Evolutionary conservation across 108 stramenopile genomes (phyloP).

Genomic region (Cyclostephanos invisitatus): DNA sequence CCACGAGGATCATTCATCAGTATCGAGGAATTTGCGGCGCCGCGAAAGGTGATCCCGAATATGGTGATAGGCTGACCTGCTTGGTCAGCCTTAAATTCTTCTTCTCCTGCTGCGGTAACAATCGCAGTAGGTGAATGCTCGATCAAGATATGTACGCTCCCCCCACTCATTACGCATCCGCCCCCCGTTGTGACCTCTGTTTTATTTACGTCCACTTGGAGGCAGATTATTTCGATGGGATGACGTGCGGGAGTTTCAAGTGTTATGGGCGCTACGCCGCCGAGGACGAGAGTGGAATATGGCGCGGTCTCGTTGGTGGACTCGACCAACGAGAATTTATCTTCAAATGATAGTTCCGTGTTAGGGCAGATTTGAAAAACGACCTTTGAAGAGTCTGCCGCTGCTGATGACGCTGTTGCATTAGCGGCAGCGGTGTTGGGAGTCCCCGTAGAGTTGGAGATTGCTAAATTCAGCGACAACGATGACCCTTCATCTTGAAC

Average conservation of each 20-base stretch:
- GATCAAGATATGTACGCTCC: slow-evolving; percentile 2
- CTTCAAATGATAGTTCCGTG: slow-evolving; percentile 1
- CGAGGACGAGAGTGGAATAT: too few species aligned
- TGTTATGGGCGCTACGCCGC: too few species aligned
- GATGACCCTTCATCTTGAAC: not conserved
- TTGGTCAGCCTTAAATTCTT: not conserved
- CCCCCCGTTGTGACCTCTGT: not conserved
- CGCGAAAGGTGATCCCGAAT: slow-evolving; percentile 28
- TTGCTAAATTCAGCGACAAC: not conserved
- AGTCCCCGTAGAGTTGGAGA: not conserved
- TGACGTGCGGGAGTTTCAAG: slow-evolving; percentile 1
- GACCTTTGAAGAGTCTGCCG: not conserved
- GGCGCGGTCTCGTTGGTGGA: too few species aligned
- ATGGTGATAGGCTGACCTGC: slow-evolving; percentile 13
- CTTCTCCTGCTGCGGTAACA: not conserved
- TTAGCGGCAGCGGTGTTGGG: not conserved
- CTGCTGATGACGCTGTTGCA: not conserved
- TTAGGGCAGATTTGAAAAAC: slow-evolving; percentile 4
- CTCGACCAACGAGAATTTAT: not conserved
- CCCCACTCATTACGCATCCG: slow-evolving; percentile 1
- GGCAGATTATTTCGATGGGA: slow-evolving; percentile 4
- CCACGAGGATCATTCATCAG: slow-evolving; percentile 48
- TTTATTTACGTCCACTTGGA: not conserved
- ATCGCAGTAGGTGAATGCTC: not conserved
- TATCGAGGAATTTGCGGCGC: slow-evolving; percentile 22